Base-by-base conservation (phyloP, 1,284 basidiomycete species). In the Xanthoconium separans region DNA sequence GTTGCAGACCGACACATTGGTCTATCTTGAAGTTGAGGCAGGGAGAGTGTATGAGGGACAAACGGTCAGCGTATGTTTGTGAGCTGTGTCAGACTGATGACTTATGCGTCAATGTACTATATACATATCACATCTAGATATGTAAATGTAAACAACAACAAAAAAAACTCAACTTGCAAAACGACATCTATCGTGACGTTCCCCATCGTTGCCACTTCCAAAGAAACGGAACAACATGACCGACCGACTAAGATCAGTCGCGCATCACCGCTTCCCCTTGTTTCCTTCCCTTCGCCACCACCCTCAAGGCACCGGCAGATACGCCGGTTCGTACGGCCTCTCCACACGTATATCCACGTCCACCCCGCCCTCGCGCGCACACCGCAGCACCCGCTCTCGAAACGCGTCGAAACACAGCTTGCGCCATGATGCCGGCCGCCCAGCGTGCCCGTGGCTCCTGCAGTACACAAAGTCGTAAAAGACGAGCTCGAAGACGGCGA, bases 241-340 rank as follows among this genome's bases (percentile, higher is more conserved):
- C 34, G 16, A 6, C 15, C 34, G 6, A 10, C 30, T 13, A 33
- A 33, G 15, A 1, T 16, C 16, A n/a, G n/a, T n/a, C n/a, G n/a
- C 8, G 15, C 34, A n/a, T 36, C 16, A 36, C 34, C 34, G 13
- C 16, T n/a, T n/a, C n/a, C n/a, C n/a, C n/a, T n/a, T n/a, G n/a
- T n/a, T n/a, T n/a, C n/a, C 16, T 9, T n/a, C 16, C 2, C 36
- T 2, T 8, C 39, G 10, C 12, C 6, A 22, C 18, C n/a, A 16
- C 6, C 24, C 30, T 44, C 47, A 50, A 33, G 63, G 37, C 18
- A 60, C 27, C 0, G 57, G 22, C 11, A 69, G 29, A 53, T 65
- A 69, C 33, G 36, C 56, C 1, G 64, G 66, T 13, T 69, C 65
- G 7, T 65, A 65, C 24, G 65, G 65, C 47, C 65, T 45, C 39